phyloP scores from a whole-genome alignment of 139 green algal genomes.

The Gonium pectorale region DNA sequence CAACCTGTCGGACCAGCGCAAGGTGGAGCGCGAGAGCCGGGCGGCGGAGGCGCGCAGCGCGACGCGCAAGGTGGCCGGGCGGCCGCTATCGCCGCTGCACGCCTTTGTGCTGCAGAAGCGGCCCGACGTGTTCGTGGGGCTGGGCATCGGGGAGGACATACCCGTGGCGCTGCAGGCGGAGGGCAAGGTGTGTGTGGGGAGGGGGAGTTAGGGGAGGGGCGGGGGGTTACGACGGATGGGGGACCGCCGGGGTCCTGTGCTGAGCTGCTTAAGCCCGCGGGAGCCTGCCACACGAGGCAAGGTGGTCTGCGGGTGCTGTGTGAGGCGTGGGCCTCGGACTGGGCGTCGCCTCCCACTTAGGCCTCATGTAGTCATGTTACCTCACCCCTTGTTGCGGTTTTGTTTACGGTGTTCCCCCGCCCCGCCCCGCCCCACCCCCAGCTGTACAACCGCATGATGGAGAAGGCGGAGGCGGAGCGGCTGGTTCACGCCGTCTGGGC shows the following conservation, averaged over 20 bases:
- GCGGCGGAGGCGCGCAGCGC: constrained; percentile 25
- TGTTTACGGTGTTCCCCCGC: no score
- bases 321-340: no score
- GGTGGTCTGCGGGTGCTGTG: no score
- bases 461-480: constrained; percentile 50
- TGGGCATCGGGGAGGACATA: constrained; percentile 37
- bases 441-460: constrained; percentile 32
- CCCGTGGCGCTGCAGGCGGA: constrained; percentile 28
- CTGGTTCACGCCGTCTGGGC: constrained; percentile 43
- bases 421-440: not conserved
- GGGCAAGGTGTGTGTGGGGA: constrained; percentile 35
- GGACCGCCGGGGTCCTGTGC: no score
- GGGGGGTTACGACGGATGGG: not conserved
- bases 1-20: constrained; percentile 35
- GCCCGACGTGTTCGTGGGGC: constrained; percentile 34
- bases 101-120: constrained; percentile 41
- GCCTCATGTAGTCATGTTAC: no score
- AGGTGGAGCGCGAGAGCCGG: constrained; percentile 37
- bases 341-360: no score
- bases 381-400: no score
- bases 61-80: constrained; percentile 28
- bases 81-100: constrained; percentile 28
- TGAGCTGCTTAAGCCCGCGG: no score
- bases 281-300: no score
- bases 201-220: not conserved